A percentile compares a stretch with the other conserved stretches of the same genome.
These are phyloP conservation scores for Sinapis alba DNA, from an alignment of 441 rosid genomes.

Conservation along the genomic window DNA sequence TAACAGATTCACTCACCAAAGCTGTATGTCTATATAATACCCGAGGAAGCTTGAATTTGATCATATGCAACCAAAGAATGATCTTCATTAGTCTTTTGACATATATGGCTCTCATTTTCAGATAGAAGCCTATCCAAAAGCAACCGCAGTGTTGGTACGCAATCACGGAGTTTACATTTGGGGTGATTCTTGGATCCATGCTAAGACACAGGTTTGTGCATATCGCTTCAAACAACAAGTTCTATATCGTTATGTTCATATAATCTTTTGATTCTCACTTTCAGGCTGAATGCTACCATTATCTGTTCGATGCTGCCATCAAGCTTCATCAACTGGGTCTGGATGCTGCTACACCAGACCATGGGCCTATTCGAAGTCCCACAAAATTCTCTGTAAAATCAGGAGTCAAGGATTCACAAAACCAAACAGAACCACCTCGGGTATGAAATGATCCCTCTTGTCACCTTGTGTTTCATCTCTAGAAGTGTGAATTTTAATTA, in stretches of 20 bases:
- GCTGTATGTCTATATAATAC: slow-evolving; percentile 56
- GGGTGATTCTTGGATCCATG: slow-evolving; percentile 99
- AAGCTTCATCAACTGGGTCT: slow-evolving; percentile 87
- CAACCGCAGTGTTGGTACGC: slow-evolving; percentile 97
- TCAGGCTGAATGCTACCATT: slow-evolving; percentile 98
- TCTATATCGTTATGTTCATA: background rate
- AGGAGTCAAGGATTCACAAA: slow-evolving; percentile 47
- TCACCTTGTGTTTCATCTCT: background rate
- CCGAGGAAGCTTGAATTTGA: background rate
- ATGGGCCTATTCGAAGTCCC: slow-evolving; percentile 58
- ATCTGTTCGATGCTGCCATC: slow-evolving; percentile 95
- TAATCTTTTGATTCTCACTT: slow-evolving; percentile 1
- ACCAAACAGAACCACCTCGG: slow-evolving; percentile 43
- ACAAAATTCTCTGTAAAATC: slow-evolving; percentile 46
- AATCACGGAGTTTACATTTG: slow-evolving; percentile 93
- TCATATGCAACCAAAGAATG: background rate
- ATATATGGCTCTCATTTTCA: slow-evolving; percentile 34
- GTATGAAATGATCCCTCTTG: slow-evolving; percentile 45
- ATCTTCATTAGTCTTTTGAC: background rate
- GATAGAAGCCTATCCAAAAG: slow-evolving; percentile 91
- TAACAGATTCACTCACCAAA: slow-evolving; percentile 87
- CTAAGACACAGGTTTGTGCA: slow-evolving; percentile 91
- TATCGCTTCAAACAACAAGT: slow-evolving; percentile 4
- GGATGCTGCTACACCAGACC: slow-evolving; percentile 77
- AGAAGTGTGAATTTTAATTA: background rate